Percentiles rank a stretch among this genome's conserved stretches.
These are phyloP conservation scores for Colletotrichum cereale DNA, from an alignment of 2,329 filamentous ascomycete species.

Conservation along the genomic window DNA sequence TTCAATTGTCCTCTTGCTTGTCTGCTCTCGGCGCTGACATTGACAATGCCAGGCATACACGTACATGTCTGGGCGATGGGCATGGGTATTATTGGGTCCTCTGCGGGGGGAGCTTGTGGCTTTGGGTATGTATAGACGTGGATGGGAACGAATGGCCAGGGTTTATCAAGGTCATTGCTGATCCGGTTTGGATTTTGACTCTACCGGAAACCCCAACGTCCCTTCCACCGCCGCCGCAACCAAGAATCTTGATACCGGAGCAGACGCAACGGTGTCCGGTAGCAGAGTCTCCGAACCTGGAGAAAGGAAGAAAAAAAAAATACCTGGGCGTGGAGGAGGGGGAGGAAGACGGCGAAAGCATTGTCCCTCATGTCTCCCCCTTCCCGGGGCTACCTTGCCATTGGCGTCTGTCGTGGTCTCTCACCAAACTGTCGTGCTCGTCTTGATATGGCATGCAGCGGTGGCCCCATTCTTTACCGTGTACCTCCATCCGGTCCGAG, in stretches of 20 bases:
- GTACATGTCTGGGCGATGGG: background rate
- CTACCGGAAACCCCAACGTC: slow-evolving; percentile 37
- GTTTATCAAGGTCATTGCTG: slow-evolving; percentile 24
- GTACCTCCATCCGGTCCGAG: background rate
- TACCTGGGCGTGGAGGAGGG: background rate
- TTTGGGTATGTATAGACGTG: background rate
- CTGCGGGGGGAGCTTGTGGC: background rate
- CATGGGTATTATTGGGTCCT: slow-evolving; percentile 2
- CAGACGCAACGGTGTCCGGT: slow-evolving; percentile 29
- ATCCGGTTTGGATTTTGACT: slow-evolving; percentile 19
- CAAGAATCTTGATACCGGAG: slow-evolving; percentile 11
- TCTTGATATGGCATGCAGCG: slow-evolving; percentile 3
- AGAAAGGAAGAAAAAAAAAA: background rate
- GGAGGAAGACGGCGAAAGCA: background rate
- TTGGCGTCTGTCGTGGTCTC: background rate
- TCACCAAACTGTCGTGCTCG: slow-evolving; percentile 7
- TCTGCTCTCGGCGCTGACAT: slow-evolving; percentile 24
- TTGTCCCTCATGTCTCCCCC: slow-evolving; percentile 6
- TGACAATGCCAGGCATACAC: background rate
- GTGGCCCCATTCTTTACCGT: background rate
- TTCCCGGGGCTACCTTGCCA: background rate
- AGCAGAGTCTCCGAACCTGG: slow-evolving; percentile 10
- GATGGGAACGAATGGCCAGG: slow-evolving; percentile 14
- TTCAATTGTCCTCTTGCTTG: slow-evolving; percentile 21
- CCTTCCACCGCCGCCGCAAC: slow-evolving; percentile 19